Conservation (phyloP, 2,329 filamentous ascomycete genomes). For the Ilyonectria destructans region DNA sequence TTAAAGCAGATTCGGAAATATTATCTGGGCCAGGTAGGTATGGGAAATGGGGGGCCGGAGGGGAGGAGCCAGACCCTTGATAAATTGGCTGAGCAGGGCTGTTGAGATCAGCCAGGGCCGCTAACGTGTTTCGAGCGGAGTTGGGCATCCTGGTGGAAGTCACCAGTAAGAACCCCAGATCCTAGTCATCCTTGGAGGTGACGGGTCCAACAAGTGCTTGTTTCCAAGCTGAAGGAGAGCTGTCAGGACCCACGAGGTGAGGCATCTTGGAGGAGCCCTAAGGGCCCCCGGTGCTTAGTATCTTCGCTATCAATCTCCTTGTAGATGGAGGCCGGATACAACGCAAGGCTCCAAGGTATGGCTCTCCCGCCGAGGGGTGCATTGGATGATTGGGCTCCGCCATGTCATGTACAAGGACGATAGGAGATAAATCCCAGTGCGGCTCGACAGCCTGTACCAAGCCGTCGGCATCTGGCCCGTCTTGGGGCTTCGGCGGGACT, state of each 20-base stretch:
- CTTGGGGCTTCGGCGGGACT: constrained; percentile 35
- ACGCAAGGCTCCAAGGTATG: neutral
- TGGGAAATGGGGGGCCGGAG: constrained; percentile 54
- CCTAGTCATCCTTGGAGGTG: constrained; percentile 41
- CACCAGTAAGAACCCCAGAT: constrained; percentile 48
- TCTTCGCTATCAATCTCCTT: too few relatives aligned
- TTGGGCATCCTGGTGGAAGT: constrained; percentile 52
- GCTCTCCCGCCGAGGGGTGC: neutral
- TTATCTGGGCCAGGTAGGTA: constrained; percentile 61
- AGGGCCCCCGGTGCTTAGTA: neutral
- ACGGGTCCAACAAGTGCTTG: constrained; percentile 44
- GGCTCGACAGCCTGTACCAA: constrained; percentile 36
- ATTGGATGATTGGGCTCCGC: neutral
- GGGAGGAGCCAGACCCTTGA: constrained; percentile 58
- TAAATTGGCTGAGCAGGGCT: constrained; percentile 56
- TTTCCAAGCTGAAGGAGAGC: constrained; percentile 38
- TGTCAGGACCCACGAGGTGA: constrained; percentile 41
- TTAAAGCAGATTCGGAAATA: constrained; percentile 67
- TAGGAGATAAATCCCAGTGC: constrained; percentile 20
- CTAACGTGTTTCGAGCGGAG: constrained; percentile 62
- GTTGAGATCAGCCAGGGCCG: constrained; percentile 59
- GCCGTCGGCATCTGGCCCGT: constrained; percentile 42
- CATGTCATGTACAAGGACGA: constrained; percentile 11
- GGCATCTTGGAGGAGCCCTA: constrained; percentile 26
- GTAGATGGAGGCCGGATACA: neutral